Evolutionary conservation across 1,139 yeast species (phyloP).

Genomic region (Arxiozyma bovina): DNA sequence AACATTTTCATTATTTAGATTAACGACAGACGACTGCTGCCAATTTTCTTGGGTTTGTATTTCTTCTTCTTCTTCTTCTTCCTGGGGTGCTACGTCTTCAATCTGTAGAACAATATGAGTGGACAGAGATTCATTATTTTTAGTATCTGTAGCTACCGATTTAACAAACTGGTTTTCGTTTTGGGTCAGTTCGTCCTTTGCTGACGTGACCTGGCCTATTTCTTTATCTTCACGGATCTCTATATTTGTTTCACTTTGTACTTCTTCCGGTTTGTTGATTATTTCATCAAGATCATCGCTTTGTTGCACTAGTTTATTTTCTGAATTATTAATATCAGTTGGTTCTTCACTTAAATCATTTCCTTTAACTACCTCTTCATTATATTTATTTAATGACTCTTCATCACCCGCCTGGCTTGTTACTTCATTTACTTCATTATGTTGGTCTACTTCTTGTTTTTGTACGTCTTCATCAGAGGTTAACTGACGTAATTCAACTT

Average conservation of each 20-base stretch:
- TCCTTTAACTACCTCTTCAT: neutral
- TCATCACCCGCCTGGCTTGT: neutral
- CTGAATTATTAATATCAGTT: neutral
- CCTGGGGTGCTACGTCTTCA: neutral
- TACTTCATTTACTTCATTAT: neutral
- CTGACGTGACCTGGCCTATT: neutral
- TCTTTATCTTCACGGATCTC: neutral
- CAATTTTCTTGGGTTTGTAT: neutral
- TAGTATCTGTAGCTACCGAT: neutral
- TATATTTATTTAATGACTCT: neutral
- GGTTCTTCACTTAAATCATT: too few relatives aligned
- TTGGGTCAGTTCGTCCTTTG: too few relatives aligned
- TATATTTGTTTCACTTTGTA: neutral
- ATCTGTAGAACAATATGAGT: neutral
- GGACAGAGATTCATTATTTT: neutral
- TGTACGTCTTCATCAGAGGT: neutral
- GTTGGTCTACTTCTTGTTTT: neutral
- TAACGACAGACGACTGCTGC: neutral
- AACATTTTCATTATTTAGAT: neutral
- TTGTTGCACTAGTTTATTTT: neutral
- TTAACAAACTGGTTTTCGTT: neutral
- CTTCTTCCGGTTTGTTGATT: neutral
- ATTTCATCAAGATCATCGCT: neutral
- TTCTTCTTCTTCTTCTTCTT: neutral
- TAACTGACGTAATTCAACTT: neutral